Percentiles rank a stretch among this genome's conserved stretches.
These are phyloP conservation scores for Aspergillus unguis DNA, from an alignment of 2,329 filamentous ascomycete species.

Conservation along the genomic window DNA sequence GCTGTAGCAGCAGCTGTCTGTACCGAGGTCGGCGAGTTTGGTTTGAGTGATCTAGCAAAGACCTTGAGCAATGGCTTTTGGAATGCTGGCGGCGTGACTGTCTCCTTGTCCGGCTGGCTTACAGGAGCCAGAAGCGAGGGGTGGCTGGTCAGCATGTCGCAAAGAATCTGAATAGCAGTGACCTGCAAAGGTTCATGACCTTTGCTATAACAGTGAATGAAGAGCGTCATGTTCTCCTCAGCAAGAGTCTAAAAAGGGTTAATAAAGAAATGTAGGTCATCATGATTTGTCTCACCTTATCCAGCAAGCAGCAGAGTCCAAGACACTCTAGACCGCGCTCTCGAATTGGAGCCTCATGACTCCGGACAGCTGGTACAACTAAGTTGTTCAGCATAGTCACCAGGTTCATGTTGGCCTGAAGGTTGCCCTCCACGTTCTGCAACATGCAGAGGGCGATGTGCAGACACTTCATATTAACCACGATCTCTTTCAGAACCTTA, in stretches of 20 bases:
- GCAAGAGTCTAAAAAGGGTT: slow-evolving; percentile 63
- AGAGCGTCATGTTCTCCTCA: slow-evolving; percentile 85
- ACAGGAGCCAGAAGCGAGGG: slow-evolving; percentile 68
- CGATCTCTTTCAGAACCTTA: slow-evolving; percentile 70
- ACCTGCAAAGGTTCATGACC: slow-evolving; percentile 87
- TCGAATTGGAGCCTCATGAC: slow-evolving; percentile 85
- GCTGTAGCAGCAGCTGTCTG: slow-evolving; percentile 78
- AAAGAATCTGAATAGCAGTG: slow-evolving; percentile 84
- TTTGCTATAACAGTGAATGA: slow-evolving; percentile 94
- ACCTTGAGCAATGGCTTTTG: slow-evolving; percentile 72
- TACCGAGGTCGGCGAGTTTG: slow-evolving; percentile 66
- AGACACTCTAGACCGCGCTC: slow-evolving; percentile 87
- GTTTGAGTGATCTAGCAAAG: slow-evolving; percentile 77
- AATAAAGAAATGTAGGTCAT: slow-evolving; percentile 3
- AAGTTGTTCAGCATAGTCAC: slow-evolving; percentile 98
- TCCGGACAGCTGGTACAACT: slow-evolving; percentile 90
- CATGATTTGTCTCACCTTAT: slow-evolving; percentile 56
- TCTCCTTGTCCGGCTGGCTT: slow-evolving; percentile 44
- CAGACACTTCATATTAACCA: slow-evolving; percentile 97
- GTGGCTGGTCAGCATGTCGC: slow-evolving; percentile 88
- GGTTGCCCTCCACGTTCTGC: slow-evolving; percentile 80
- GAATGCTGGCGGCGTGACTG: slow-evolving; percentile 47
- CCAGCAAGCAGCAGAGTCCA: slow-evolving; percentile 85
- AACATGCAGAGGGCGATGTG: slow-evolving; percentile 98
- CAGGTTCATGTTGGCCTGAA: slow-evolving; percentile 87